Base-by-base conservation (phyloP, 805 yeast species). In the Scheffersomyces coipomensis region DNA sequence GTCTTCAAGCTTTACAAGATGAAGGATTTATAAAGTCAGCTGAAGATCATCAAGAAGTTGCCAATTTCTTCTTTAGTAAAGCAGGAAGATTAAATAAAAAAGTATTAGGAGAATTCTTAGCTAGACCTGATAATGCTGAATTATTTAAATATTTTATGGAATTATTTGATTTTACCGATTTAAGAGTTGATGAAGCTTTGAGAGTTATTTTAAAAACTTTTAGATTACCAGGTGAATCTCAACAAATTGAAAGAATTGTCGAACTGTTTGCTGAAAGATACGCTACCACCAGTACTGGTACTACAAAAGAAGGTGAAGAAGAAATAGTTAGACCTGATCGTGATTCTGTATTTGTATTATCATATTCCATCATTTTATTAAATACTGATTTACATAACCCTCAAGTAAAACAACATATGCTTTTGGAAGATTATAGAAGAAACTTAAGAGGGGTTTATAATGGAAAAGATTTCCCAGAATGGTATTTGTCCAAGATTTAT, bases 191-290 rank as follows among this genome's bases (percentile, higher is more conserved):
- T 60, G 97, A 91, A 61, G 97, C 97, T 0, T 68, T 93, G 37
- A 76, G 99, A 53, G 73, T 86, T 40, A 61, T 93, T 43, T 70
- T 95, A 48, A 85, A 86, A 40, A 78, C 85, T 16, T 91, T 93
- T 56, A 78, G 99, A 59, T 72, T 93, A 35, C 98, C 98, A 1
- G 99, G 99, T 43, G 99, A 93, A 64, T 85, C 97, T 0, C 98
- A 89, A 55, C 97, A 88, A 60, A 93, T 93, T 57, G 99, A 93
- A 60, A 76, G 97, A 52, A 79, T 91, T 12, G 84, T 93, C 21
- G 97, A 91, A 53, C 71, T 79, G 5, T 93, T 93, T 62, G 89
- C 95, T 2, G 82, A 80, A 30, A 78, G 86, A 42, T 93, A 88
- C 62, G 85, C 87, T 11, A 70, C 68, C 15, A 81, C 85, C 17